These are phyloP conservation scores for Lactarius hengduanensis DNA, from an alignment of 768 basidiomycete genomes.

Conservation along the genomic window DNA sequence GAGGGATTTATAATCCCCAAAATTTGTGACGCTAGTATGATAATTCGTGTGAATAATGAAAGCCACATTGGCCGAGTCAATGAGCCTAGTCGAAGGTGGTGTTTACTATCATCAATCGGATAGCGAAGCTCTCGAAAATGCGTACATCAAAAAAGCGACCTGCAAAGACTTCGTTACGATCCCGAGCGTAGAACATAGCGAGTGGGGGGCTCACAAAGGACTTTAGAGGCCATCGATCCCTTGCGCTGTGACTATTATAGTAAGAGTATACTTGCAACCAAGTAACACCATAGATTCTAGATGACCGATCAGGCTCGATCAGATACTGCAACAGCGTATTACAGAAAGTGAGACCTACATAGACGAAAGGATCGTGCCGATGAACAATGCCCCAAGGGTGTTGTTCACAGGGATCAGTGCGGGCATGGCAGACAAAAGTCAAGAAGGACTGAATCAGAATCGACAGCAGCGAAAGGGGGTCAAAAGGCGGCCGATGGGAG, in stretches of 20 bases:
- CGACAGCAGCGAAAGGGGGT: not conserved
- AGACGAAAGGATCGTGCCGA: slow-evolving; percentile 5
- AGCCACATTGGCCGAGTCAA: slow-evolving; percentile 1
- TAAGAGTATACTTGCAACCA: slow-evolving; percentile 15
- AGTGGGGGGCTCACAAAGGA: not conserved
- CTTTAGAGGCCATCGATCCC: not conserved
- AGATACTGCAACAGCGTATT: not conserved
- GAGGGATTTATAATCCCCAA: not conserved
- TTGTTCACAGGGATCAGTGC: not conserved
- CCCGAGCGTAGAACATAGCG: not conserved
- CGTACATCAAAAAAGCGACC: slow-evolving; percentile 9
- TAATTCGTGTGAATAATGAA: not conserved
- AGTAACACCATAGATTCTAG: slow-evolving; percentile 8
- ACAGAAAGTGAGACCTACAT: not conserved
- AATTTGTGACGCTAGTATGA: not conserved
- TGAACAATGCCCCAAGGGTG: not conserved
- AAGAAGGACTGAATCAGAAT: not conserved
- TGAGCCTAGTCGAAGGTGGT: not conserved
- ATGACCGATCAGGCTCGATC: not conserved
- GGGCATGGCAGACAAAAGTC: not conserved
- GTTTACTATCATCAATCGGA: not conserved
- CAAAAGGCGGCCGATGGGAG: not conserved
- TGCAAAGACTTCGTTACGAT: not conserved
- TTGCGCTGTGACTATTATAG: not conserved
- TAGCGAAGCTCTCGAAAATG: not conserved